Evolutionary conservation across 345 rosid genomes (phyloP), one percentile per base, ranked within the genome.

Genomic region (Salix arbutifolia): DNA sequence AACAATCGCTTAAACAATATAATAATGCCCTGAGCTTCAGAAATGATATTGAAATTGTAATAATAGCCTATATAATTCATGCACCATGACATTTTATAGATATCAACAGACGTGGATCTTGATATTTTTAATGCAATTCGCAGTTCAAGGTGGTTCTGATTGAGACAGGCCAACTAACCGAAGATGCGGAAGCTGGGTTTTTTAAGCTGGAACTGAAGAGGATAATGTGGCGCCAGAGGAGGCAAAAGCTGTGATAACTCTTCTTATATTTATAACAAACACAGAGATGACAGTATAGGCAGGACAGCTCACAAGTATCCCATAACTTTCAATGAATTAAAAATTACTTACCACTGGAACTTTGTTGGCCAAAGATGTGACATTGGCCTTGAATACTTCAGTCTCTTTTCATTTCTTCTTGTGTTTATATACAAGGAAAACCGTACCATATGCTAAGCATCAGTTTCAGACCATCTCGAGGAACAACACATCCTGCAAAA

Each of bases 191-290:
- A 38, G 1, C 23, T 16, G 33, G 25, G 71, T 77, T 37, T 37
- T 37, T 37, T 37, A 4, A 7, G 40, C 10, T 14, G n/a, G 14
- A 21, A 66, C 52, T 64, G 67, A 42, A 50, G 70, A 65, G 81
- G 86, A 67, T 73, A 85, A 88, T 84, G 91, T 88, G 91, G 87
- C 92, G 69, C 46, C 42, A 81, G 71, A 33, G 71, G 86, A 79
- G 87, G 82, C 89, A 86, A 76, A 68, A 76, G n/a, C 68, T 70
- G 77, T 71, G 84, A 83, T 88, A 87, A 88, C 84, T 84, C 76
- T 64, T 84, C 46, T 58, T 73, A 23, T 68, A 71, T 80, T 72
- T 53, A 76, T 58, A 83, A 67, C 62, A 80, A 78, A 65, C 79
- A 73, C 64, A 50, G 8, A 75, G 61, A 74, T 86, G 79, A 76